phyloP scores from a whole-genome alignment of 495 filamentous ascomycete genomes.

The Margaritispora aquatica region DNA sequence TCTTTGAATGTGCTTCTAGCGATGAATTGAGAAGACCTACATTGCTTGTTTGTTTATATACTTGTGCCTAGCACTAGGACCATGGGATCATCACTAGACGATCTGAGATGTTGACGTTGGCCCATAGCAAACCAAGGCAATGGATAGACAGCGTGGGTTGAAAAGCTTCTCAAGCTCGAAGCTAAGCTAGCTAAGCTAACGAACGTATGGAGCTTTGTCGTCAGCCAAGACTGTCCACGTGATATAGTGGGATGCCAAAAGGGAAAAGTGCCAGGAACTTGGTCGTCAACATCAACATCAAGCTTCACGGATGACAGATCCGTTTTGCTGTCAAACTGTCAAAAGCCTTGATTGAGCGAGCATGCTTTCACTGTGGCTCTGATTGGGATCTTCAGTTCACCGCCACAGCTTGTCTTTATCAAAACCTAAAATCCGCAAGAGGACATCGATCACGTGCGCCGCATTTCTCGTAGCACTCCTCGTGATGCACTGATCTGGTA shows the following conservation, averaged over 20 bases:
- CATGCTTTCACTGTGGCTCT: too few species aligned
- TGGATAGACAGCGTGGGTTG: not conserved
- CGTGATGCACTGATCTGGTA: too few species aligned
- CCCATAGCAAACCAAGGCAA: not conserved
- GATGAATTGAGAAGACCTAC: not conserved
- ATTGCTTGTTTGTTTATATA: not conserved
- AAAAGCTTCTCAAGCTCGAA: not conserved
- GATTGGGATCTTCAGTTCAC: too few species aligned
- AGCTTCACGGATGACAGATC: not conserved
- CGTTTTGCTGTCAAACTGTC: too few species aligned
- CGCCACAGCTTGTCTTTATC: too few species aligned
- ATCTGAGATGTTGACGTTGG: not conserved
- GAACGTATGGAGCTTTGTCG: constrained; percentile 3
- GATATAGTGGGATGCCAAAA: constrained; percentile 27
- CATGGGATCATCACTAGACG: not conserved
- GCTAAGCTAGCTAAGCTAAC: too few species aligned
- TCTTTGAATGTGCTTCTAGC: not conserved
- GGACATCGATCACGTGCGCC: too few species aligned
- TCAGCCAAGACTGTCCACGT: constrained; percentile 34
- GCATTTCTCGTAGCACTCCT: too few species aligned
- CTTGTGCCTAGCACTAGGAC: not conserved
- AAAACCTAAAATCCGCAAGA: too few species aligned
- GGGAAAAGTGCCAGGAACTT: not conserved
- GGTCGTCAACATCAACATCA: not conserved
- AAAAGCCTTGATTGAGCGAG: too few species aligned